phyloP scores from a whole-genome alignment of 1,139 yeast species.

The Geotrichum macrosporum region DNA sequence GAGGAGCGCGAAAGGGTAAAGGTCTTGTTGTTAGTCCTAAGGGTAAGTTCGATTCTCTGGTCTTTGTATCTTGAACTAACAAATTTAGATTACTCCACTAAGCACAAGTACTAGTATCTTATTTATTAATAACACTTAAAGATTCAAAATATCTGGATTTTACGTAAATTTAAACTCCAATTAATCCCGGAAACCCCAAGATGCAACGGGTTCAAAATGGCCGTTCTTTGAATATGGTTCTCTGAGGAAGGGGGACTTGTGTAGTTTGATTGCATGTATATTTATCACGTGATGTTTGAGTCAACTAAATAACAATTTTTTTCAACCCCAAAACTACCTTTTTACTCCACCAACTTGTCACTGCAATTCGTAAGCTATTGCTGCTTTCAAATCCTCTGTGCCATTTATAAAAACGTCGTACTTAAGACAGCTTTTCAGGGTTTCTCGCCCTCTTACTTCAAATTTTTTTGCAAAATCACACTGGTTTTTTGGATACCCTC shows the following conservation, averaged over 20 bases:
- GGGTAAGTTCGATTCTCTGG: constrained; percentile 33
- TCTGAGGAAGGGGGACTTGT: too few relatives aligned
- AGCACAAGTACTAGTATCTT: constrained; percentile 32
- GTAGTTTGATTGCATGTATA: too few relatives aligned
- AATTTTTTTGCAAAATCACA: background rate
- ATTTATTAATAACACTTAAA: background rate
- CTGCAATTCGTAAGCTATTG: constrained; percentile 3
- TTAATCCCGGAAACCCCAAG: too few relatives aligned
- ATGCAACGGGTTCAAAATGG: too few relatives aligned
- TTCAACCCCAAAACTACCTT: background rate
- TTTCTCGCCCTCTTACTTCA: constrained; percentile 10
- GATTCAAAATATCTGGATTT: too few relatives aligned
- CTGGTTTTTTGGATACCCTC: constrained; percentile 1
- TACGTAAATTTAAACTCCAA: too few relatives aligned
- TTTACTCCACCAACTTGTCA: background rate
- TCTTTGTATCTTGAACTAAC: background rate
- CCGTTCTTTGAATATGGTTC: too few relatives aligned
- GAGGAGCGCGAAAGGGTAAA: constrained; percentile 91
- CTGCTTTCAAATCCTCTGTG: background rate
- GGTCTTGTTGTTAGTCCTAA: constrained; percentile 86
- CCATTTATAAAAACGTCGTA: constrained; percentile 11
- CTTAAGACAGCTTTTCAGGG: constrained; percentile 13
- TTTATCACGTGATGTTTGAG: too few relatives aligned
- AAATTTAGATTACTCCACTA: constrained; percentile 33
- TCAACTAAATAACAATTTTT: background rate